Conservation (phyloP, 495 filamentous ascomycete species). For the Bathelium albidoporum region DNA sequence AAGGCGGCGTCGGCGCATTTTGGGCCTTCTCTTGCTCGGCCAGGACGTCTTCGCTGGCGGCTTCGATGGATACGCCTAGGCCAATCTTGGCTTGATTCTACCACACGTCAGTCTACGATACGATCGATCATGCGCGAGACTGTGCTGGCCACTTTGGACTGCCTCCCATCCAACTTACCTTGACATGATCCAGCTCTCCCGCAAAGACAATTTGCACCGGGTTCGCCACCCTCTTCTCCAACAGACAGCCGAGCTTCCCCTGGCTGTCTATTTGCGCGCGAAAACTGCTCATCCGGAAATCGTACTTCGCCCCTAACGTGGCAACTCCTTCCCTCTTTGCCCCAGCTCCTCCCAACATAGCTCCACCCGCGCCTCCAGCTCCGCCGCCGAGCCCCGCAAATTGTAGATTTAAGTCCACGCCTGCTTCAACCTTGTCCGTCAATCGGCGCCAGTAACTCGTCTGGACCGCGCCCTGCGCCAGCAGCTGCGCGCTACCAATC, state of each 20-base stretch:
- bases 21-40: slow-evolving; percentile 69
- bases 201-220: slow-evolving; percentile 87
- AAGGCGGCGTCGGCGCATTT: slow-evolving; percentile 24
- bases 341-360: slow-evolving; percentile 55
- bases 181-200: slow-evolving; percentile 91
- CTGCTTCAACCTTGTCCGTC: slow-evolving; percentile 92
- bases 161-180: slow-evolving; percentile 50
- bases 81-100: slow-evolving; percentile 94
- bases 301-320: slow-evolving; percentile 92
- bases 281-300: slow-evolving; percentile 91
- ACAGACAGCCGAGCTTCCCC: slow-evolving; percentile 80
- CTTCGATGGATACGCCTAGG: slow-evolving; percentile 87
- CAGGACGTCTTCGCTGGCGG: slow-evolving; percentile 78
- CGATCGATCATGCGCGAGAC: not conserved
- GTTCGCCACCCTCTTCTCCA: slow-evolving; percentile 91
- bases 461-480: slow-evolving; percentile 72
- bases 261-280: slow-evolving; percentile 90
- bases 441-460: slow-evolving; percentile 92
- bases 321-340: slow-evolving; percentile 75
- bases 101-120: slow-evolving; percentile 5
- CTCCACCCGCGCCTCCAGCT: slow-evolving; percentile 37
- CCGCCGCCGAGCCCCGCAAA: slow-evolving; percentile 55
- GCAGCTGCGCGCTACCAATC: slow-evolving; percentile 78
- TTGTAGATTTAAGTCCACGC: slow-evolving; percentile 85
- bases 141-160: slow-evolving; percentile 1